These are phyloP conservation scores for Mycosarcoma mackinlayi DNA, from an alignment of 1,284 basidiomycete genomes.

Conservation along the genomic window DNA sequence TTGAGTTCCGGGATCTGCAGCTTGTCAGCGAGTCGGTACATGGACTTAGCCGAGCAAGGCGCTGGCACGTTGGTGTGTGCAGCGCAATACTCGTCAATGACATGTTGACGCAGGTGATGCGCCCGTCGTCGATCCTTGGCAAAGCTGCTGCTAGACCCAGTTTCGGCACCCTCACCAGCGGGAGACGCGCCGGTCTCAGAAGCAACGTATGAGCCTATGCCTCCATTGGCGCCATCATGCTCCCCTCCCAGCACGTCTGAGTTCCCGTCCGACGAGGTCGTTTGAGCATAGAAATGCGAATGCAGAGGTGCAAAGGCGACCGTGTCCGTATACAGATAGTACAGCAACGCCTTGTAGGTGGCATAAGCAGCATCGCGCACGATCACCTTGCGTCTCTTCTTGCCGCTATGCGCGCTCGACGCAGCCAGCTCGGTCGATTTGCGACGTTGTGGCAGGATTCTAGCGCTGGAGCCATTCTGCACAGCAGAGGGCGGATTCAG, in stretches of 20 bases:
- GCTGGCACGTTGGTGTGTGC: slow-evolving; percentile 73
- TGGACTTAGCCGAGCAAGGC: slow-evolving; percentile 87
- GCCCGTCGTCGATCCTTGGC: slow-evolving; percentile 31
- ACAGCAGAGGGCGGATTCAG: neutral
- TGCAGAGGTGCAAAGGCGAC: slow-evolving; percentile 86
- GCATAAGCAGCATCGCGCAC: slow-evolving; percentile 82
- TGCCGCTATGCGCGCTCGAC: slow-evolving; percentile 12
- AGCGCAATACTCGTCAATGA: slow-evolving; percentile 49
- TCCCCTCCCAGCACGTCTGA: neutral
- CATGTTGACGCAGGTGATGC: slow-evolving; percentile 37
- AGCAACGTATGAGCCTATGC: slow-evolving; percentile 1
- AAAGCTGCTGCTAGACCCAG: slow-evolving; percentile 13
- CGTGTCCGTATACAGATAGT: slow-evolving; percentile 86
- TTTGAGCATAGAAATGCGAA: slow-evolving; percentile 71
- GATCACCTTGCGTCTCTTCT: slow-evolving; percentile 65
- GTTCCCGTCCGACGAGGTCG: slow-evolving; percentile 15
- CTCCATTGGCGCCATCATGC: neutral
- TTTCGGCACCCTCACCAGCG: neutral
- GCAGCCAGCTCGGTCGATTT: slow-evolving; percentile 7
- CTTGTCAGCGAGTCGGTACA: slow-evolving; percentile 79
- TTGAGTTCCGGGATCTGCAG: slow-evolving; percentile 78
- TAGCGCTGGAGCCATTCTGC: neutral
- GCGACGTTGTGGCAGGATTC: slow-evolving; percentile 16
- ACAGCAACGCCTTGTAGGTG: slow-evolving; percentile 84
- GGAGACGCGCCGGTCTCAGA: slow-evolving; percentile 9